A percentile compares a stretch with the other conserved stretches of the same genome.
Conservation (phyloP, 129 eudicot genomes). For the Escallonia herrerae region DNA sequence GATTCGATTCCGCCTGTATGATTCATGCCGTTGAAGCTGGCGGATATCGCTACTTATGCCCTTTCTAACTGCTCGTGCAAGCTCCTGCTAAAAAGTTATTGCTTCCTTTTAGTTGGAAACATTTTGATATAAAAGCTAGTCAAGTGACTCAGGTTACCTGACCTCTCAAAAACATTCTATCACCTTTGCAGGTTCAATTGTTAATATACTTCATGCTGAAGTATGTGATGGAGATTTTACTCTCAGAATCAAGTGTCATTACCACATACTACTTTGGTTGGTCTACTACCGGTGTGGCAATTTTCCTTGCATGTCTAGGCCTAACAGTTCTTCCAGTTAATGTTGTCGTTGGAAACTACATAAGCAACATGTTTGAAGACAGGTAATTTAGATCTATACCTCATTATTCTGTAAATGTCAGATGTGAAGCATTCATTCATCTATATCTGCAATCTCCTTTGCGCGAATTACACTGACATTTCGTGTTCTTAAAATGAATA, state of each 20-base stretch:
- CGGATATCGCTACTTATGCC: no score
- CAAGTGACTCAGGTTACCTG: not conserved
- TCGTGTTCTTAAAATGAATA: no score
- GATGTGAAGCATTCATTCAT: no score
- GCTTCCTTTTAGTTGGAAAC: no score
- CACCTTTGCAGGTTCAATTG: constrained; percentile 68
- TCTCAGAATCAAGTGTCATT: constrained; percentile 89
- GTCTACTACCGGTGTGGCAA: constrained; percentile 83
- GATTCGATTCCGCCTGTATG: no score
- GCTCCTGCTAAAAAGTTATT: no score
- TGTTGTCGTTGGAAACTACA: constrained; percentile 73
- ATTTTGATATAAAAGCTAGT: no score
- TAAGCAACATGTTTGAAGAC: constrained; percentile 94
- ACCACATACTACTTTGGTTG: constrained; percentile 74
- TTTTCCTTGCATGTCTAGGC: constrained; percentile 95
- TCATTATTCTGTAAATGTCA: no score
- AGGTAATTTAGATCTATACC: constrained; percentile 34
- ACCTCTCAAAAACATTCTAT: constrained; percentile 1
- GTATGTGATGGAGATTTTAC: constrained; percentile 86
- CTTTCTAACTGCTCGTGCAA: no score
- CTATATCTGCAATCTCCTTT: no score
- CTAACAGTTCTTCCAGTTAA: constrained; percentile 92
- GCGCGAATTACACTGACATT: no score
- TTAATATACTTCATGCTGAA: constrained; percentile 94
- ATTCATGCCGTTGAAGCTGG: no score